Evolutionary conservation across 345 rosid genomes (phyloP).

Genomic region (Hirschfeldia incana): DNA sequence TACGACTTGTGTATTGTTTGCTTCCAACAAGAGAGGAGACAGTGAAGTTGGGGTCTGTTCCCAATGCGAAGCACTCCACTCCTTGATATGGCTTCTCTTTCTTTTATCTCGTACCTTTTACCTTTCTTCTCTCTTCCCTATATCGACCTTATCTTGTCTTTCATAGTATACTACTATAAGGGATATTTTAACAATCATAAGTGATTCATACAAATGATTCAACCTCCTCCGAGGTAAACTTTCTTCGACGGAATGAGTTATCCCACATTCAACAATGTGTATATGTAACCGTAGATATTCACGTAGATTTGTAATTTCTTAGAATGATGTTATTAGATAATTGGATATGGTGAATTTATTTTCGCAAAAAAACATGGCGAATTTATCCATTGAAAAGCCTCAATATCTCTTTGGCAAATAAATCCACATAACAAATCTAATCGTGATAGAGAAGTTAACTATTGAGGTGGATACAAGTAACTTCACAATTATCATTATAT

Average conservation of each 20-base stretch:
- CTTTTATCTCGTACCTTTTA: conserved; percentile 40
- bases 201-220: conserved; percentile 5
- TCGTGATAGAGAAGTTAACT: background rate
- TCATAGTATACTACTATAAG: conserved; percentile 8
- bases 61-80: conserved; percentile 39
- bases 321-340: background rate
- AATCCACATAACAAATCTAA: background rate
- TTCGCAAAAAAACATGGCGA: background rate
- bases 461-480: background rate
- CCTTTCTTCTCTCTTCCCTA: conserved; percentile 23
- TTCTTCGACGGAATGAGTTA: background rate
- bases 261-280: background rate
- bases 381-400: background rate
- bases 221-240: background rate
- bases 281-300: background rate
- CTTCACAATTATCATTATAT: background rate
- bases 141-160: conserved; percentile 26
- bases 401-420: background rate
- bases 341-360: background rate
- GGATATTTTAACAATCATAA: background rate
- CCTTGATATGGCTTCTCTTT: conserved; percentile 38
- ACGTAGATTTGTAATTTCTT: background rate
- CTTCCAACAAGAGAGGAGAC: conserved; percentile 33
- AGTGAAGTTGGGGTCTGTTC: conserved; percentile 38
- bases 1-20: conserved; percentile 28